phyloP scores from a whole-genome alignment of 2,329 filamentous ascomycete genomes.

The Byssochlamys sp. region DNA sequence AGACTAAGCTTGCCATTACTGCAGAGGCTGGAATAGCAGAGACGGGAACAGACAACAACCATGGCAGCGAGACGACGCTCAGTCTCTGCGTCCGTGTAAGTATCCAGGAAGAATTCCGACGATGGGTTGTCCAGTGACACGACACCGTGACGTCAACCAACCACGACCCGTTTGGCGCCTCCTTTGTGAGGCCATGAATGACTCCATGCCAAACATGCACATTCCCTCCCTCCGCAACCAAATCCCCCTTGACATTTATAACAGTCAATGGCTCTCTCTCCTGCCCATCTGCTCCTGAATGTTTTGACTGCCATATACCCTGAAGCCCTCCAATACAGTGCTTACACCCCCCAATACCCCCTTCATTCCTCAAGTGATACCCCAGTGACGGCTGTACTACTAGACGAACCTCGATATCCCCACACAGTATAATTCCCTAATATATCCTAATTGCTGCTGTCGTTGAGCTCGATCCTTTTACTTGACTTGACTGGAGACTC shows the following conservation, averaged over 20 bases:
- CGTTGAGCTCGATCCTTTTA: not conserved
- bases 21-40: not conserved
- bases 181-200: not conserved
- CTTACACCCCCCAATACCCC: not conserved
- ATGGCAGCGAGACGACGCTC: not conserved
- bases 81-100: not conserved
- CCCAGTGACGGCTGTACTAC: not conserved
- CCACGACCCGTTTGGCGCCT: not conserved
- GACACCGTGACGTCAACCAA: constrained; percentile 10
- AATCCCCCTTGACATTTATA: not conserved
- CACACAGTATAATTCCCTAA: not conserved
- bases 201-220: not conserved
- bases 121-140: constrained; percentile 1
- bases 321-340: not conserved
- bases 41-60: not conserved
- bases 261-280: not conserved
- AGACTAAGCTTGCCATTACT: too few species aligned
- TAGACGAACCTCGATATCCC: not conserved
- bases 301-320: not conserved
- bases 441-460: not conserved
- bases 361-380: constrained; percentile 5
- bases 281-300: not conserved
- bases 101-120: not conserved
- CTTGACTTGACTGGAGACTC: not conserved
- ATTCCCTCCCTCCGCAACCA: not conserved